A percentile compares a stretch with the other conserved stretches of the same genome.
phyloP scores from a whole-genome alignment of 768 basidiomycete genomes.

The Boletus subparvulus region DNA sequence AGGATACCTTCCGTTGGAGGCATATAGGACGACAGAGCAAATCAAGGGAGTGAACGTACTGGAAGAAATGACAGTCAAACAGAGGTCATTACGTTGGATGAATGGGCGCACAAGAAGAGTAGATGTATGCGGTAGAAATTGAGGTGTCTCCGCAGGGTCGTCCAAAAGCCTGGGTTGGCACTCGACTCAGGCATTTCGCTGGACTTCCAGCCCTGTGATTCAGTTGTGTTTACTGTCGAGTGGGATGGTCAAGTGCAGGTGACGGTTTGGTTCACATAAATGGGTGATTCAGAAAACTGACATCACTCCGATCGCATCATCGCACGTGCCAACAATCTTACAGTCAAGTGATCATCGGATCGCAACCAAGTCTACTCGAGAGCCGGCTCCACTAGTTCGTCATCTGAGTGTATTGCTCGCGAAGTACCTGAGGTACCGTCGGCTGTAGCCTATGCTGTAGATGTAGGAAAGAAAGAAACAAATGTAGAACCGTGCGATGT shows the following conservation, averaged over 20 bases:
- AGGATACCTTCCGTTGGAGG: conserved; percentile 69
- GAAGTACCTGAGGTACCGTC: conserved; percentile 22
- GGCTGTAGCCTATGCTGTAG: conserved; percentile 26
- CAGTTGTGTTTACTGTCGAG: background rate
- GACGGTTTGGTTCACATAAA: background rate
- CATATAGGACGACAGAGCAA: conserved; percentile 79
- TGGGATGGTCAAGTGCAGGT: background rate
- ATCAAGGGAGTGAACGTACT: conserved; percentile 80
- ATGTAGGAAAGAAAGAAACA: conserved; percentile 15
- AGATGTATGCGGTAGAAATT: conserved; percentile 69
- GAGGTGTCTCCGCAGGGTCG: conserved; percentile 44
- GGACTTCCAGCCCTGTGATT: too few species aligned
- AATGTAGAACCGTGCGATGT: conserved; percentile 23
- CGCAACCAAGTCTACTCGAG: too few species aligned
- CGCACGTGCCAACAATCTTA: background rate
- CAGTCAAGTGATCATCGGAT: background rate
- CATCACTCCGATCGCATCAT: background rate
- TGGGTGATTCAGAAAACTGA: background rate
- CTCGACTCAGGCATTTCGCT: conserved; percentile 6
- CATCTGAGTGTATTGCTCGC: conserved; percentile 24
- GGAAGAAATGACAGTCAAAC: conserved; percentile 8
- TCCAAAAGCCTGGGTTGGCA: conserved; percentile 17
- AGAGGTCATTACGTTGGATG: conserved; percentile 3
- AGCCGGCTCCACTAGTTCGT: conserved; percentile 1
- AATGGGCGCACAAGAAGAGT: conserved; percentile 53